Base-by-base conservation (phyloP, 352 stramenopile genomes). In the Phytophthora aleatoria region DNA sequence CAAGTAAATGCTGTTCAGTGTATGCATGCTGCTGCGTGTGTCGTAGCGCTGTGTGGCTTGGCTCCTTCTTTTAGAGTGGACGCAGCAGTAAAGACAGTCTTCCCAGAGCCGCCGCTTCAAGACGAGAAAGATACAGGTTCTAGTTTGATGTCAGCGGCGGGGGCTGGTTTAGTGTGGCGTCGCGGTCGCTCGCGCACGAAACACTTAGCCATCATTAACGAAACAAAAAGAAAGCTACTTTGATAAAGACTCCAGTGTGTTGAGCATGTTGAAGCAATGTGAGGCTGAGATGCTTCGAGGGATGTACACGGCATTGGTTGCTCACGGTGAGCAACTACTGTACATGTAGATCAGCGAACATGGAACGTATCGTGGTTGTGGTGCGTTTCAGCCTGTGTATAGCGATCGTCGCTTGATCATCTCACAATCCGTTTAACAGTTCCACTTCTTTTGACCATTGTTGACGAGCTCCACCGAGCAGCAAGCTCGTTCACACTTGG, bases 1-100 rank as follows among this genome's bases (percentile, higher is more conserved):
- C 82, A 99, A 99, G 90, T 99, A 99, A 96, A 81, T 50, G 27
- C 20, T 38, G n/a, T 58, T 27, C 9, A 20, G 47, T 38, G 15
- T 48, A 54, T 56, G 28, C 50, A 39, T 63, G 26, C 55, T 41
- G 41, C 57, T 57, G 51, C 45, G 36, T 27, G 38, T 57, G 53
- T 31, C 39, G 61, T 48, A 50, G 51, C 61, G 35, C 43, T 57
- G 42, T 51, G 33, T 36, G 38, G 7, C 11, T 42, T n/a, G 6
- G 33, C 31, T 36, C 31, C 48, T 24, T 13, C 20, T n/a, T 20
- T 38, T 55, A 52, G n/a, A 56, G 33, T 24, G 35, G 43, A 44
- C 15, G 30, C 53, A 48, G 49, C 50, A 57, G 58, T 27, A 56
- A 62, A 41, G 31, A 20, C 62, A 60, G 54, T 53, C 45, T 54